Conservation (phyloP, 148 eudicot species). For the Nepenthes gracilis region DNA sequence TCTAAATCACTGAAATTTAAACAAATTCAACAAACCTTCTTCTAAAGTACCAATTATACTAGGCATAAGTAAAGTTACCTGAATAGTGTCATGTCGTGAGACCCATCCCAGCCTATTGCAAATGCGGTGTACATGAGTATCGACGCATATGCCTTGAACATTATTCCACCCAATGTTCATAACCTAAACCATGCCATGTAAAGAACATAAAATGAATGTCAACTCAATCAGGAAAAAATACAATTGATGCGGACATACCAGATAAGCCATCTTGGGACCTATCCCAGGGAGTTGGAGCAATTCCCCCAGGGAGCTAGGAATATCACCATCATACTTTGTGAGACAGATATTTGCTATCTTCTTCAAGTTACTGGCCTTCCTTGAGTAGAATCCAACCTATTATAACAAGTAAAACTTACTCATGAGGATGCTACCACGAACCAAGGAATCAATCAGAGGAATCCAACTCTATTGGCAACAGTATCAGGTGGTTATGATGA, state of each 20-base stretch:
- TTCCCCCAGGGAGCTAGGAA: conserved; percentile 69
- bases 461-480: background rate
- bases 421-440: background rate
- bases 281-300: conserved; percentile 86
- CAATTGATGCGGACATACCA: conserved; percentile 33
- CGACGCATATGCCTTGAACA: conserved; percentile 98
- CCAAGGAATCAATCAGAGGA: background rate
- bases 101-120: conserved; percentile 97
- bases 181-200: conserved; percentile 31
- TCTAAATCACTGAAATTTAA: background rate
- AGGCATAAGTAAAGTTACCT: conserved; percentile 25
- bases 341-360: conserved; percentile 79
- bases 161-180: conserved; percentile 87
- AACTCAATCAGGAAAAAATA: conserved; percentile 9
- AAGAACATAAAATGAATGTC: background rate
- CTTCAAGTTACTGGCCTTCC: conserved; percentile 82
- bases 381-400: conserved; percentile 88
- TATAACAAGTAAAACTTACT: background rate
- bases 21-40: background rate
- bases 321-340: conserved; percentile 67
- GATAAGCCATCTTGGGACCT: conserved; percentile 97
- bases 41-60: background rate
- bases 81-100: conserved; percentile 51
- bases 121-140: conserved; percentile 97
- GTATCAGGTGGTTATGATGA: background rate